Conservation (phyloP, 768 basidiomycete species). For the Inosperma sp. region DNA sequence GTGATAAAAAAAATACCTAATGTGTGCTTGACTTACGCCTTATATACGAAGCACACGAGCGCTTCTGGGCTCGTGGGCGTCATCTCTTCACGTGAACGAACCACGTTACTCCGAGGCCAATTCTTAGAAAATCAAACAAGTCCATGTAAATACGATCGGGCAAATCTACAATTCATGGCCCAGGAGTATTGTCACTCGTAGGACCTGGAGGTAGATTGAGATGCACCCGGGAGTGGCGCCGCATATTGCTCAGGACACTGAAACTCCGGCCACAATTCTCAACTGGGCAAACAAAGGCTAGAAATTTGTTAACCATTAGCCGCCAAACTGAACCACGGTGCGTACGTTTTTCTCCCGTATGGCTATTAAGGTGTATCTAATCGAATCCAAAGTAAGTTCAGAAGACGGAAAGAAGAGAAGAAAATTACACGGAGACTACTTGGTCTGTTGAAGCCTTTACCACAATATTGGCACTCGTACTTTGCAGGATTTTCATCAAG, state of each 20-base stretch:
- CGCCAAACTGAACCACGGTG: conserved; percentile 16
- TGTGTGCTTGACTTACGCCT: too few species aligned
- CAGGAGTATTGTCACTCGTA: not conserved
- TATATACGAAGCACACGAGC: too few species aligned
- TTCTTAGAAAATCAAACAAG: too few species aligned
- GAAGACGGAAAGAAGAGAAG: not conserved
- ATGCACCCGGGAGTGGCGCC: conserved; percentile 76
- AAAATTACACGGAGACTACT: conserved; percentile 70
- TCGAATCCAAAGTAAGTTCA: conserved; percentile 2
- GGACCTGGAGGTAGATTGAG: conserved; percentile 22
- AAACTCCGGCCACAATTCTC: conserved; percentile 76
- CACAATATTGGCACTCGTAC: conserved; percentile 76
- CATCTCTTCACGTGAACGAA: too few species aligned
- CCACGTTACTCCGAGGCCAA: too few species aligned
- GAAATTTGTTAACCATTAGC: conserved; percentile 10
- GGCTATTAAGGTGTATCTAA: conserved; percentile 80
- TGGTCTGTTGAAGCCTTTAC: conserved; percentile 77
- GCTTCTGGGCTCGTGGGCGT: too few species aligned
- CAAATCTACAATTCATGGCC: conserved; percentile 27
- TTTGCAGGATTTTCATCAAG: conserved; percentile 32
- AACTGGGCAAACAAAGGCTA: conserved; percentile 73
- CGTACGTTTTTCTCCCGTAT: conserved; percentile 83
- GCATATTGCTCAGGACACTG: conserved; percentile 87
- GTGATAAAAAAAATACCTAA: too few species aligned
- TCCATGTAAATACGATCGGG: too few species aligned